Percentiles rank a stretch among this genome's conserved stretches.
Conservation (phyloP, 306 rosid genomes). For the Begonia peltatifolia region DNA sequence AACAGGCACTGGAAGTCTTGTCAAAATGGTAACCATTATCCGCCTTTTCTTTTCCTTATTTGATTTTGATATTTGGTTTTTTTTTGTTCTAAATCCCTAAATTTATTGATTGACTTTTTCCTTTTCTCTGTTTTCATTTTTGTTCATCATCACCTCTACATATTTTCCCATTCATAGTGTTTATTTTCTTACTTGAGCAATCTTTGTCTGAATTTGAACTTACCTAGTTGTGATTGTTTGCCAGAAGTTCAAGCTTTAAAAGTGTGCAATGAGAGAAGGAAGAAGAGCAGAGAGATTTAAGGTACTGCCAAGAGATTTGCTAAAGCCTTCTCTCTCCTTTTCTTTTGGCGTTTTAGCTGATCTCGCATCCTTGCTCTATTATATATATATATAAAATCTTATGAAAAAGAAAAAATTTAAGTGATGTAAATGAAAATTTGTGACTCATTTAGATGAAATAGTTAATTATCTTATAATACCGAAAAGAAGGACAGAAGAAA, state of each 20-base stretch:
- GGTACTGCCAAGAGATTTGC: constrained; percentile 8
- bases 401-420: too few relatives aligned
- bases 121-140: background rate
- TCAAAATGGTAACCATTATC: constrained; percentile 32
- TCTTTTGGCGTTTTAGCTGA: constrained; percentile 3
- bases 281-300: constrained; percentile 14
- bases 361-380: constrained; percentile 13
- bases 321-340: too few relatives aligned
- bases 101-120: background rate
- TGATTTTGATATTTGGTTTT: background rate
- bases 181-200: background rate
- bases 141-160: background rate
- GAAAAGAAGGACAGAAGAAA: too few relatives aligned
- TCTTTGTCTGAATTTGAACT: background rate
- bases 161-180: background rate
- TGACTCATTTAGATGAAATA: too few relatives aligned
- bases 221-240: constrained; percentile 1
- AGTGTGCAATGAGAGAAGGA: constrained; percentile 54
- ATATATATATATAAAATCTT: too few relatives aligned
- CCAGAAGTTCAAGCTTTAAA: constrained; percentile 71
- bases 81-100: background rate
- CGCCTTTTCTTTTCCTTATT: background rate
- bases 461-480: too few relatives aligned
- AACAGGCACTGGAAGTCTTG: constrained; percentile 76
- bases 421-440: too few relatives aligned